Conservation (phyloP, 352 stramenopile species). For the Pythium volutum region DNA sequence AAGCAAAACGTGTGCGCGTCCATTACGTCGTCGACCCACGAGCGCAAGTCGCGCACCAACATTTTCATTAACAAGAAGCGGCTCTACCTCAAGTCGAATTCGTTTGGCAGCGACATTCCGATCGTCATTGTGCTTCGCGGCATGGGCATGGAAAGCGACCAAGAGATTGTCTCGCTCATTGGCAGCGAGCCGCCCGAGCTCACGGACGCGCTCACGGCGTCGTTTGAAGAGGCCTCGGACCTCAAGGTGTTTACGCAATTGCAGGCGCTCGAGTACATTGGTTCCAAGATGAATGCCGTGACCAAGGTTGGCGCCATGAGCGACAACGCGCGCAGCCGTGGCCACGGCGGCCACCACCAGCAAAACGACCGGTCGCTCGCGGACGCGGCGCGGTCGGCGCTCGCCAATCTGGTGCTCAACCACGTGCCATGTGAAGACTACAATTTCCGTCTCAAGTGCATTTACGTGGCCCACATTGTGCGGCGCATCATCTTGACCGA, state of each 20-base stretch:
- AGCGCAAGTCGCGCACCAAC: conserved; percentile 96
- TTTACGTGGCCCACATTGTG: conserved; percentile 98
- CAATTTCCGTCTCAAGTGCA: conserved; percentile 97
- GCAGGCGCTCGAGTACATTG: conserved; percentile 96
- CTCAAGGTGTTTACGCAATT: conserved; percentile 95
- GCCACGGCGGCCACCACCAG: conserved; percentile 25
- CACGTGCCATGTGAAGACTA: conserved; percentile 98
- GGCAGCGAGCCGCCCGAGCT: conserved; percentile 93
- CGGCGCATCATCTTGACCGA: conserved; percentile 88
- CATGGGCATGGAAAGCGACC: conserved; percentile 98
- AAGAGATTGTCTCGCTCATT: conserved; percentile 98
- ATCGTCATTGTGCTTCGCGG: conserved; percentile 97
- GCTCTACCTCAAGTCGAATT: conserved; percentile 99
- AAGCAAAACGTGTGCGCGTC: conserved; percentile 90
- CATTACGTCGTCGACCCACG: conserved; percentile 99
- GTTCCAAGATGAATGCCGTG: conserved; percentile 91
- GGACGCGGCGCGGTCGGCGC: conserved; percentile 96
- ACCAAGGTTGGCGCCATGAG: conserved; percentile 55
- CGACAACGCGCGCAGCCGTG: conserved; percentile 35
- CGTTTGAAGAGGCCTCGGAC: conserved; percentile 94
- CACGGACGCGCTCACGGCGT: conserved; percentile 92
- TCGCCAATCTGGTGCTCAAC: conserved; percentile 98
- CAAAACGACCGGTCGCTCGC: conserved; percentile 66
- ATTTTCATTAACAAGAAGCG: conserved; percentile 97
- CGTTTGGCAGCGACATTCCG: conserved; percentile 95